A percentile compares a stretch with the other conserved stretches of the same genome.
phyloP scores from a whole-genome alignment of 1,139 yeast species.

The Kodamaea arcana region DNA sequence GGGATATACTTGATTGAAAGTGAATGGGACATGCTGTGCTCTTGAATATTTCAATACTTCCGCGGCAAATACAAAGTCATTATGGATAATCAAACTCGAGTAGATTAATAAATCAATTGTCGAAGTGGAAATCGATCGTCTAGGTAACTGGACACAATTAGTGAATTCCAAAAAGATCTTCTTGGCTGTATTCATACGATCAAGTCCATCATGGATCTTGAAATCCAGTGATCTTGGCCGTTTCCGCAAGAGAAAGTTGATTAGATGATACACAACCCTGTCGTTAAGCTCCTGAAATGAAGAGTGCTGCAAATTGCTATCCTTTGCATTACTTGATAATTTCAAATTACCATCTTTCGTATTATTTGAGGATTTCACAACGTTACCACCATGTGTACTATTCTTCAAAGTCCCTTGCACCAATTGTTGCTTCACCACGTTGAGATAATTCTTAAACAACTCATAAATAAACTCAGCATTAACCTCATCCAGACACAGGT shows the following conservation, averaged over 20 bases:
- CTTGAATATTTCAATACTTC: constrained; percentile 25
- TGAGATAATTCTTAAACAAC: constrained; percentile 21
- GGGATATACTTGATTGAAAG: constrained; percentile 41
- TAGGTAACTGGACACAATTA: constrained; percentile 11
- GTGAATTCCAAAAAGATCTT: constrained; percentile 23
- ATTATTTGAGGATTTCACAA: background rate
- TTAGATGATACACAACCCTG: constrained; percentile 25
- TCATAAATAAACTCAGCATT: constrained; percentile 17
- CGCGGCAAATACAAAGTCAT: constrained; percentile 35
- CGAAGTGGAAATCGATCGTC: constrained; percentile 17
- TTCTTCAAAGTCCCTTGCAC: constrained; percentile 1
- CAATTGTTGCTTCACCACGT: constrained; percentile 3
- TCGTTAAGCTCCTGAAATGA: constrained; percentile 18
- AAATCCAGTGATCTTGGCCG: constrained; percentile 19
- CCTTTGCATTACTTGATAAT: too few species aligned
- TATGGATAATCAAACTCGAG: constrained; percentile 25
- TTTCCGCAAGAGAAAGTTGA: constrained; percentile 26
- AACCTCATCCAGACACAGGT: constrained; percentile 12
- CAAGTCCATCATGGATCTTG: constrained; percentile 15
- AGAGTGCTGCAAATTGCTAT: too few species aligned
- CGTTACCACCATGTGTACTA: background rate
- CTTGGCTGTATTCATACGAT: constrained; percentile 29
- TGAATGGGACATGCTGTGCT: constrained; percentile 26
- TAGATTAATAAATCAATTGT: constrained; percentile 30
- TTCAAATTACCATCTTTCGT: background rate